Evolutionary conservation across 768 basidiomycete species (phyloP), one percentile per base, ranked within the genome.

Genomic region (Collybiopsis luxurians): DNA sequence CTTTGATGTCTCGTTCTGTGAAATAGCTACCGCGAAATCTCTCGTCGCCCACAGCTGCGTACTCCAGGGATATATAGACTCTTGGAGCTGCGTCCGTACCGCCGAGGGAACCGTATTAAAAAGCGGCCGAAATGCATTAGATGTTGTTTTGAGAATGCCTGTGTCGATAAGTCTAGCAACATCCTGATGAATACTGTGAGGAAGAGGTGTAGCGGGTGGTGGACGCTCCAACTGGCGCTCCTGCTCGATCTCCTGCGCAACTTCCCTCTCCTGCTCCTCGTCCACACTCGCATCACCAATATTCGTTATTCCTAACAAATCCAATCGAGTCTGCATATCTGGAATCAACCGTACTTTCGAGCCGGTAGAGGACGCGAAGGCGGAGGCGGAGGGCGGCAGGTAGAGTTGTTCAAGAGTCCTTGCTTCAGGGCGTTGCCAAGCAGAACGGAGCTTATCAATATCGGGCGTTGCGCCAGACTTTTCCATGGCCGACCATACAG

Each of bases 361-460:
- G 13, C 28, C 17, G 10, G 2, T 3, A n/a, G 27, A 10, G 40
- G 40, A 42, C 13, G 36, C 36, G 36, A 17, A 17, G 11, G 31
- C 9, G n/a, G 27, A 19, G 24, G 9, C 24, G 0, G 58, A 61
- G 1, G 40, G 45, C 38, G 40, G 47, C 15, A 48, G 26, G 27
- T 74, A 71, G 13, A 72, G 61, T 17, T 63, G 58, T 23, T 62
- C 63, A 17, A 74, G 47, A 1, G 39, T 49, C 26, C 64, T 69
- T 2, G 66, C 66, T 40, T 73, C 71, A 3, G 60, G 67, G 10
- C 66, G 68, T 2, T 64, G 57, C 71, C 73, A 72, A 13, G 56
- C 53, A 7, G 46, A 47, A 4, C 24, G n/a, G 17, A 42, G 24
- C 21, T 19, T 62, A 62, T 1, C 17, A 21, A 31, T 26, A 23